Conservation (phyloP, 148 eudicot species). For the Rhododendron vialii region DNA sequence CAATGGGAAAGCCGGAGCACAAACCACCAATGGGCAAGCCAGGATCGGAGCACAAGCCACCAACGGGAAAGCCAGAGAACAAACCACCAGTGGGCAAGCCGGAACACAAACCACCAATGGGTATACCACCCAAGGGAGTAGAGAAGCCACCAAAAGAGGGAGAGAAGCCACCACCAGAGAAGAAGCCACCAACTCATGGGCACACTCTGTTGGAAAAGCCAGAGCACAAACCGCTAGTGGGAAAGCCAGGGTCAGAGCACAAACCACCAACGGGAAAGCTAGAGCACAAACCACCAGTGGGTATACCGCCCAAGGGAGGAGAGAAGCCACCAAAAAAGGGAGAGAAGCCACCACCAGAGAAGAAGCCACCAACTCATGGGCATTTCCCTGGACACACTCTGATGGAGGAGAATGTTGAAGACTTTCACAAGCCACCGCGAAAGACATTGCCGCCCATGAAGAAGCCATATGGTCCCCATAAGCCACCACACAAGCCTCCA, state of each 20-base stretch:
- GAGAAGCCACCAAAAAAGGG: neutral
- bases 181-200: neutral
- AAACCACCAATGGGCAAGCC: neutral
- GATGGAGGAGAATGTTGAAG: neutral
- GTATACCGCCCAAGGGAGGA: neutral
- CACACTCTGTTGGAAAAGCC: neutral
- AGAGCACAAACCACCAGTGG: neutral
- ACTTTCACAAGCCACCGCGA: neutral
- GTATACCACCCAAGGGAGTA: neutral
- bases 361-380: conserved; percentile 1
- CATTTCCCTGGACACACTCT: neutral
- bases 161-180: neutral
- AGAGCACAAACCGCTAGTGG: neutral
- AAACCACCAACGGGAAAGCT: neutral
- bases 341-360: no score
- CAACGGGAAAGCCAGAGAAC: neutral
- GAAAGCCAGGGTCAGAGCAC: neutral
- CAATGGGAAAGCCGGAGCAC: neutral
- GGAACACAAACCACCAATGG: neutral
- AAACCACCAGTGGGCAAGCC: neutral
- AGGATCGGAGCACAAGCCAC: neutral
- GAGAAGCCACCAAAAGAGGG: neutral
- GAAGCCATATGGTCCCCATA: conserved; percentile 6
- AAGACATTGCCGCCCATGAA: neutral
- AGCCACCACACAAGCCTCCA: conserved; percentile 3